Conservation (phyloP, 140 eudicot species). For the Ambrosia hybrid region DNA sequence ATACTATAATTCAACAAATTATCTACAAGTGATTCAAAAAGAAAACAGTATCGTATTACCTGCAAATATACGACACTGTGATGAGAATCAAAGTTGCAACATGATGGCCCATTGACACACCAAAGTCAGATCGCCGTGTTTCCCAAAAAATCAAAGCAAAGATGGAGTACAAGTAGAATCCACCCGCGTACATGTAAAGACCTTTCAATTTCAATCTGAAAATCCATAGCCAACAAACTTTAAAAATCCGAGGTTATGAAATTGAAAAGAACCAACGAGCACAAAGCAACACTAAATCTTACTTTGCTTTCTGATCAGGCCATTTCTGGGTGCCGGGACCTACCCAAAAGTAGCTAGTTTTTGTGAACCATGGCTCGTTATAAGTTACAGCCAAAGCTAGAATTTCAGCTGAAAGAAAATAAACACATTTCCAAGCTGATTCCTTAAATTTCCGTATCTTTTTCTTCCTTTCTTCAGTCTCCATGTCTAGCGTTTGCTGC, state of each 20-base stretch:
- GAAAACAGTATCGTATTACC: slow-evolving; percentile 39
- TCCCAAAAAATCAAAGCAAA: slow-evolving; percentile 95
- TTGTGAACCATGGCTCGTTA: slow-evolving; percentile 89
- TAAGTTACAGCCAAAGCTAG: slow-evolving; percentile 65
- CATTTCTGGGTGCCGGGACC: slow-evolving; percentile 94
- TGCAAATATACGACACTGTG: slow-evolving; percentile 58
- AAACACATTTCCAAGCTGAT: slow-evolving; percentile 88
- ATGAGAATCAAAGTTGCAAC: slow-evolving; percentile 79
- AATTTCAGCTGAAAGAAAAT: slow-evolving; percentile 81
- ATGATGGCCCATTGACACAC: slow-evolving; percentile 95
- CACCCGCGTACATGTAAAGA: slow-evolving; percentile 80
- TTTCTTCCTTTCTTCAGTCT: slow-evolving; percentile 53
- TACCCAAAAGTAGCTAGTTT: slow-evolving; percentile 69
- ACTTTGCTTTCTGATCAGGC: slow-evolving; percentile 94
- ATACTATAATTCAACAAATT: neutral
- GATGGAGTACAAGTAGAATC: slow-evolving; percentile 83
- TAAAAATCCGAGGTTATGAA: neutral
- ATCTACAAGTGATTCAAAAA: neutral
- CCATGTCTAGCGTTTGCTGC: slow-evolving; percentile 38
- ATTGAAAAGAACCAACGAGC: neutral
- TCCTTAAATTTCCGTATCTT: slow-evolving; percentile 78
- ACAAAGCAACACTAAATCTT: slow-evolving; percentile 28
- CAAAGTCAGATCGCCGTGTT: slow-evolving; percentile 94
- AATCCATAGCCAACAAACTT: slow-evolving; percentile 9
- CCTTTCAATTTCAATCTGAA: slow-evolving; percentile 81